Conservation (phyloP, 2,329 filamentous ascomycete genomes). For the Fusarium incarnatum region DNA sequence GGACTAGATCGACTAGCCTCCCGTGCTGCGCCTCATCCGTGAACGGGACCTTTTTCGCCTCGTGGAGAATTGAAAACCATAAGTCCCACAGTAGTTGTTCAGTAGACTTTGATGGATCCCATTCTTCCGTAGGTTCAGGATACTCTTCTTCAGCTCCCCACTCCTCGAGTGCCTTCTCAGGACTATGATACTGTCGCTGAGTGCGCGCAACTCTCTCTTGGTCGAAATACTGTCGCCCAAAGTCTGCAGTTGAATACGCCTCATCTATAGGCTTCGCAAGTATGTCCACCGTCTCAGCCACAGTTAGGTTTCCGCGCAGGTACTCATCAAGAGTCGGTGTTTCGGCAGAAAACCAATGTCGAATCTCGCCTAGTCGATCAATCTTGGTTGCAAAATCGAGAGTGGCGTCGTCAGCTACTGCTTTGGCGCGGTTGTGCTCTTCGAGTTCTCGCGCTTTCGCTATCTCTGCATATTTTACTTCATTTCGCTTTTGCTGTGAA, state of each 20-base stretch:
- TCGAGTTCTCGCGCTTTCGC: accelerated
- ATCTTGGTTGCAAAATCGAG: slow-evolving; percentile 4
- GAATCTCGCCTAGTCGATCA: not conserved
- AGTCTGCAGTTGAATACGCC: slow-evolving; percentile 4
- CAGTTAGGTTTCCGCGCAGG: not conserved
- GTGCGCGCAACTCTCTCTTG: not conserved
- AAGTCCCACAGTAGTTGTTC: slow-evolving; percentile 1
- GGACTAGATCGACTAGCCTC: not conserved
- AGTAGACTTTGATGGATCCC: accelerated
- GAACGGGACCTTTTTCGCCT: not conserved
- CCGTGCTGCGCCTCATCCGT: not conserved
- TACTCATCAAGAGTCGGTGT: not conserved
- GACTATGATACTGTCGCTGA: slow-evolving; percentile 1
- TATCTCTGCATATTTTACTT: not conserved
- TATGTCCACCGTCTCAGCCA: not conserved
- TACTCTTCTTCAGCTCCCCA: slow-evolving; percentile 9
- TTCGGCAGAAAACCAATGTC: slow-evolving; percentile 9
- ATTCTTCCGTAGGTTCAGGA: not conserved
- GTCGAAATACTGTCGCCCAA: not conserved
- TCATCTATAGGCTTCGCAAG: not conserved
- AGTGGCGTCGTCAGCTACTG: not conserved
- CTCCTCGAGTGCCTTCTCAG: not conserved
- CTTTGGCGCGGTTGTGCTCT: not conserved
- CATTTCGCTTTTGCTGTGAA: not conserved
- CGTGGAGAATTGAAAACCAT: not conserved